Evolutionary conservation across 2,329 filamentous ascomycete genomes (phyloP).

Genomic region (Colletotrichum echinochloae): DNA sequence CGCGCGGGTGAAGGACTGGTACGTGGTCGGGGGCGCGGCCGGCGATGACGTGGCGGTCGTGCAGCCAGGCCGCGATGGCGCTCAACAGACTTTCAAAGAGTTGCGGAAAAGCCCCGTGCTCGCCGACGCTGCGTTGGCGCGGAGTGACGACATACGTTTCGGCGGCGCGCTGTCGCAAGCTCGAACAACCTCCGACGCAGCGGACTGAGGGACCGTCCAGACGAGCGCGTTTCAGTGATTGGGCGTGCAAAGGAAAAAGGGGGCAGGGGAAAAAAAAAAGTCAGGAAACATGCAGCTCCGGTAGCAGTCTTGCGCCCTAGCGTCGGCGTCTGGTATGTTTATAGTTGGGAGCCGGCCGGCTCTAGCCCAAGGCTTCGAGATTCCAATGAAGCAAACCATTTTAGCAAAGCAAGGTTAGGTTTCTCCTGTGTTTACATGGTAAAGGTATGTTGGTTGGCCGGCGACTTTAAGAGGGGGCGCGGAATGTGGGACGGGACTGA

Average conservation of each 20-base stretch:
- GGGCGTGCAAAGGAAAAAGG: slow-evolving; percentile 11
- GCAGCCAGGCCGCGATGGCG: background rate
- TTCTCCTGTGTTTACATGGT: background rate
- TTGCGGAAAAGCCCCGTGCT: background rate
- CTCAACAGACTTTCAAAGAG: slow-evolving; percentile 16
- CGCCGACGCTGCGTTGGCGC: background rate
- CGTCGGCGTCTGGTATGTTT: slow-evolving; percentile 14
- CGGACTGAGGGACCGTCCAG: slow-evolving; percentile 12
- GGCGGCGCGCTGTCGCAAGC: background rate
- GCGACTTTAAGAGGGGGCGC: too few relatives aligned
- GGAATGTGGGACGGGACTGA: background rate
- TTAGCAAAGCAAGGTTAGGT: background rate
- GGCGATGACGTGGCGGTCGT: slow-evolving; percentile 5
- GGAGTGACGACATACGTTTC: background rate
- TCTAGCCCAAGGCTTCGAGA: slow-evolving; percentile 3
- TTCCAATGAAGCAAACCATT: background rate
- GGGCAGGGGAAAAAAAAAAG: slow-evolving; percentile 6
- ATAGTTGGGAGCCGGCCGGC: slow-evolving; percentile 18
- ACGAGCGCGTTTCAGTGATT: slow-evolving; percentile 35
- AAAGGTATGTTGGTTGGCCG: too few relatives aligned
- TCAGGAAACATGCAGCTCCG: slow-evolving; percentile 22
- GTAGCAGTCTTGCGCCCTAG: slow-evolving; percentile 24
- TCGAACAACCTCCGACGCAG: background rate
- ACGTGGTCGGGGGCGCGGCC: slow-evolving; percentile 44
- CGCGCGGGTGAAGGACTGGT: slow-evolving; percentile 60